These are phyloP conservation scores for Trypanosoma congolense DNA, from an alignment of 208 protist species.

Conservation along the genomic window DNA sequence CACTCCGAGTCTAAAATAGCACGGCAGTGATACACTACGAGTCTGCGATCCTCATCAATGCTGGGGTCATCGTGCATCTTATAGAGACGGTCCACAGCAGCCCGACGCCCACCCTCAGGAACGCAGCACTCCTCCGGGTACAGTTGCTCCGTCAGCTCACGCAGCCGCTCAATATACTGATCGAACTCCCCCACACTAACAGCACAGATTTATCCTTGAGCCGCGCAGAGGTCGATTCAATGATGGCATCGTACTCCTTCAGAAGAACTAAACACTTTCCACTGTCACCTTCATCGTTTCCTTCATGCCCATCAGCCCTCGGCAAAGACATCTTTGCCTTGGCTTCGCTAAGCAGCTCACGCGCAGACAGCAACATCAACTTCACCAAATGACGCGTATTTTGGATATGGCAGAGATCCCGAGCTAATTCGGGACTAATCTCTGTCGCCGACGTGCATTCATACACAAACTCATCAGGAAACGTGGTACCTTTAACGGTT, in stretches of 20 bases:
- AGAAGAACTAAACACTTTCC: constrained; percentile 7
- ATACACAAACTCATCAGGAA: constrained; percentile 65
- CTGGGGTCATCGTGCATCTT: constrained; percentile 57
- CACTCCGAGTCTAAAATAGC: constrained; percentile 66
- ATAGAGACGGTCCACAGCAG: constrained; percentile 43
- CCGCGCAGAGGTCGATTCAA: constrained; percentile 25
- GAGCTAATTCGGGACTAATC: constrained; percentile 22
- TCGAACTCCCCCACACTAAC: constrained; percentile 39
- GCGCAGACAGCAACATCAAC: constrained; percentile 57
- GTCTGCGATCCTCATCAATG: constrained; percentile 61
- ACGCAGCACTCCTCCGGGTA: constrained; percentile 49
- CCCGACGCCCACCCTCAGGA: constrained; percentile 23
- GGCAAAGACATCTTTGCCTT: background rate
- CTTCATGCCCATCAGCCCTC: background rate
- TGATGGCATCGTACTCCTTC: constrained; percentile 19
- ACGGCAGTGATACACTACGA: constrained; percentile 78
- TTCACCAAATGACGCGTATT: constrained; percentile 72
- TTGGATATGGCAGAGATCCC: constrained; percentile 43
- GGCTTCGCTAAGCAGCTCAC: constrained; percentile 42
- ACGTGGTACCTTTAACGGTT: constrained; percentile 75
- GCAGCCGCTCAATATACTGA: constrained; percentile 26
- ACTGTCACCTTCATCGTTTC: constrained; percentile 4
- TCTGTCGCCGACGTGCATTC: constrained; percentile 29
- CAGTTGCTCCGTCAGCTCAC: constrained; percentile 31
- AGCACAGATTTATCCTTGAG: constrained; percentile 39